phyloP scores from a whole-genome alignment of 2,329 filamentous ascomycete genomes.

The Neoarthrinium moseri region DNA sequence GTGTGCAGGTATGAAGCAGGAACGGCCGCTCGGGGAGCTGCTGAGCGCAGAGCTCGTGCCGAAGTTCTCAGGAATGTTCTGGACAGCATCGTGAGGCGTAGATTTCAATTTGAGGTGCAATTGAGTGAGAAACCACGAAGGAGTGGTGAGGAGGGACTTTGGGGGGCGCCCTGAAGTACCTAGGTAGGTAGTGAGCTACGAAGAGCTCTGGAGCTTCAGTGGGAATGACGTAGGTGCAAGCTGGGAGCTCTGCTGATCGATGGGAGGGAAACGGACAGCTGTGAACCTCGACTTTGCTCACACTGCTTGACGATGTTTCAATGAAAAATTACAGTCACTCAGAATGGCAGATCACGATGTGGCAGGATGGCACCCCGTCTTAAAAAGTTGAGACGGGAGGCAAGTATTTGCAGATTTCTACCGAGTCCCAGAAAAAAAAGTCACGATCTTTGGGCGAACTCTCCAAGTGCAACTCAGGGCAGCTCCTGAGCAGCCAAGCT shows the following conservation, averaged over 20 bases:
- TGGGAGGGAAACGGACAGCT: too few relatives aligned
- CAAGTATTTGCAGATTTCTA: too few relatives aligned
- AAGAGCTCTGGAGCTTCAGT: too few relatives aligned
- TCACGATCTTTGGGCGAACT: conserved; percentile 3
- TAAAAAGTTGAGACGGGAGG: too few relatives aligned
- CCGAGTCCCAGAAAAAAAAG: too few relatives aligned
- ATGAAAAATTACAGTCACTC: too few relatives aligned
- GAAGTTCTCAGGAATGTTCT: conserved; percentile 1
- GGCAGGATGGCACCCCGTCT: too few relatives aligned
- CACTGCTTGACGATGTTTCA: not conserved
- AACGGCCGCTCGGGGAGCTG: not conserved
- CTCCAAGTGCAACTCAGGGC: not conserved
- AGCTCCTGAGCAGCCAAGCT: not conserved
- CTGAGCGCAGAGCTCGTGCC: not conserved
- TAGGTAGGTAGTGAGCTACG: too few relatives aligned
- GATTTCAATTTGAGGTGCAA: too few relatives aligned
- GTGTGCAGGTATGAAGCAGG: conserved; percentile 20
- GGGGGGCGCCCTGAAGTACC: too few relatives aligned
- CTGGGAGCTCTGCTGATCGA: too few relatives aligned
- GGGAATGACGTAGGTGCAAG: conserved; percentile 5
- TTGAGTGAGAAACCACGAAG: not conserved
- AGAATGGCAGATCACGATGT: too few relatives aligned
- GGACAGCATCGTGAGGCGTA: conserved; percentile 4
- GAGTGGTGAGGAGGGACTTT: not conserved
- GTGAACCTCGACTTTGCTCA: not conserved